Conservation (phyloP, 768 basidiomycete genomes). For the Serendipita sp. region DNA sequence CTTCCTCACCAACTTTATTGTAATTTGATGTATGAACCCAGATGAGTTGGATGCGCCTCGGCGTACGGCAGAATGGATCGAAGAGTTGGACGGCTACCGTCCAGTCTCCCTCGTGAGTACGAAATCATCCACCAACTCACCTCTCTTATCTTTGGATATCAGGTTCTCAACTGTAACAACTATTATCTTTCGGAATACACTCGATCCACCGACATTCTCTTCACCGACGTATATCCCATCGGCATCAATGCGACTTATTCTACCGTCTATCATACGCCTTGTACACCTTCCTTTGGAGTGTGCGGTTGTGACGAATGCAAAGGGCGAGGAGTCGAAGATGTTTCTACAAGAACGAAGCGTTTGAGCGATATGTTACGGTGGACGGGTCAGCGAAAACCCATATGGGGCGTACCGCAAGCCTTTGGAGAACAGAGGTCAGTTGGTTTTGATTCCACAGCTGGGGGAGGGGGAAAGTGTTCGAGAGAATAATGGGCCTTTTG, state of each 20-base stretch:
- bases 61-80: constrained; percentile 13
- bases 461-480: too few species aligned
- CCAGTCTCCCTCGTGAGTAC: constrained; percentile 13
- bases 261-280: constrained; percentile 13
- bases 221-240: constrained; percentile 12
- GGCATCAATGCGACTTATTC: constrained; percentile 14
- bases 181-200: constrained; percentile 14
- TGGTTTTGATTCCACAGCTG: background rate
- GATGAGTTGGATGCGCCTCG: constrained; percentile 11
- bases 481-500: too few species aligned
- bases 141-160: too few species aligned
- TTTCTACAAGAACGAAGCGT: too few species aligned
- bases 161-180: constrained; percentile 17
- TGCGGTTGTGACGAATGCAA: constrained; percentile 18
- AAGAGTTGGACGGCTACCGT: constrained; percentile 15
- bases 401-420: constrained; percentile 17
- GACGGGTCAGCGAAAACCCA: constrained; percentile 8
- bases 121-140: too few species aligned
- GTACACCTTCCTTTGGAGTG: constrained; percentile 13
- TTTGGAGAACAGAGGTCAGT: constrained; percentile 13
- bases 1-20: background rate
- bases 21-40: constrained; percentile 7
- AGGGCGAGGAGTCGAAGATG: constrained; percentile 11
- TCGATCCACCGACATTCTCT: constrained; percentile 13
- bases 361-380: background rate